Percentiles rank a stretch among this genome's conserved stretches.
These are phyloP conservation scores for Talaromyces verruculosus DNA, from an alignment of 2,329 filamentous ascomycete species.

Conservation along the genomic window DNA sequence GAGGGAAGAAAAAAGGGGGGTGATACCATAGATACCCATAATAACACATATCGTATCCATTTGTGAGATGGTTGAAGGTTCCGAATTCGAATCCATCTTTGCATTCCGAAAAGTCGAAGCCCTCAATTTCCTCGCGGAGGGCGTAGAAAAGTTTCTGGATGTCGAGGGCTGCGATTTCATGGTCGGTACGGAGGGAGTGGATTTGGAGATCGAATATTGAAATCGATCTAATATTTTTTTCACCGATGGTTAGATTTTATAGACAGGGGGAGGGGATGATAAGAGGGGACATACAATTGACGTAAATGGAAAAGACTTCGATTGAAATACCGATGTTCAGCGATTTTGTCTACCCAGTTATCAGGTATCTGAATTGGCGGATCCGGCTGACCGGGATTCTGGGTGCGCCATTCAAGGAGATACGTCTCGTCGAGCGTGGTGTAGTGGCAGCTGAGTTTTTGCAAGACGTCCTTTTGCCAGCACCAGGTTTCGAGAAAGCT, in stretches of 20 bases:
- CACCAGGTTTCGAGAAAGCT: conserved; percentile 48
- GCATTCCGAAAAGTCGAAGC: background rate
- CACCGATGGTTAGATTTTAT: background rate
- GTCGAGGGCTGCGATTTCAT: background rate
- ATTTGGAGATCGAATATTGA: background rate
- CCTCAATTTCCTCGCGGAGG: background rate
- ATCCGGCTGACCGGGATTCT: background rate
- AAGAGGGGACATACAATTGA: background rate
- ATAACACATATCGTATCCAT: background rate
- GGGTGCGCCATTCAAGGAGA: background rate
- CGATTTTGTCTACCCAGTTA: background rate
- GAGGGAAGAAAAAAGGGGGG: background rate
- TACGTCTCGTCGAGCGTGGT: background rate
- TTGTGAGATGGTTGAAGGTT: background rate
- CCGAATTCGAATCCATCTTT: background rate
- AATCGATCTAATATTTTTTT: background rate
- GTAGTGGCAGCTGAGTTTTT: conserved; percentile 1
- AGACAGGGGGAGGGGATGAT: too few species aligned
- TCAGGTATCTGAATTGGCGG: background rate
- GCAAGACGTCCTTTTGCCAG: conserved; percentile 29
- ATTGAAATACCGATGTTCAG: background rate
- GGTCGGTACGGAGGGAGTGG: background rate
- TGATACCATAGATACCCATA: background rate
- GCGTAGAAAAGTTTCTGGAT: background rate
- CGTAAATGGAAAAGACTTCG: background rate